These are phyloP conservation scores for Excoecaria agallocha DNA, from an alignment of 345 rosid species.

Conservation along the genomic window DNA sequence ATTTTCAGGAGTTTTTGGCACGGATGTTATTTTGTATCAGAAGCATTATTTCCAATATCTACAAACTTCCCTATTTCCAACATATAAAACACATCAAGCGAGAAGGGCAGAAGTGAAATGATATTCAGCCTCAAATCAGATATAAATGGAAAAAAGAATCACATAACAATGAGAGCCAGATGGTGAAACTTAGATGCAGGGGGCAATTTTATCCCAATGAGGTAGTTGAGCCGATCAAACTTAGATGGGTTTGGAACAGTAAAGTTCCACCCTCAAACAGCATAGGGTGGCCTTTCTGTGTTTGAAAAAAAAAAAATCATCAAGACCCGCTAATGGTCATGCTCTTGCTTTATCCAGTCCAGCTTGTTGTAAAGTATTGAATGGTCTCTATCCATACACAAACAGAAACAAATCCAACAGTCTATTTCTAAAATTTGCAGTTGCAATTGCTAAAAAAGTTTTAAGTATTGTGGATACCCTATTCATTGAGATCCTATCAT, in stretches of 20 bases:
- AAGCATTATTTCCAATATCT: neutral
- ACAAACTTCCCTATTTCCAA: neutral
- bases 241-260: neutral
- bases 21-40: neutral
- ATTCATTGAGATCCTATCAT: too few relatives aligned
- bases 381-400: too few relatives aligned
- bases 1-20: neutral
- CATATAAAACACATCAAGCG: neutral
- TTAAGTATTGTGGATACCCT: too few relatives aligned
- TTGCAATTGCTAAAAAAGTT: too few relatives aligned
- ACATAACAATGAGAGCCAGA: neutral
- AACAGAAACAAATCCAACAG: too few relatives aligned
- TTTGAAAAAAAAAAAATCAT: neutral
- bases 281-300: neutral
- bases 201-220: neutral
- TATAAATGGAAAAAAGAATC: neutral
- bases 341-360: neutral
- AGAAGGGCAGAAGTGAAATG: neutral
- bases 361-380: too few relatives aligned
- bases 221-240: neutral
- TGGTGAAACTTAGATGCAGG: neutral
- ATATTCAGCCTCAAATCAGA: neutral
- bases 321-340: neutral
- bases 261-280: neutral
- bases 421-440: too few relatives aligned